These are phyloP conservation scores for Pichia sp. DNA, from an alignment of 1,139 yeast genomes.

Conservation along the genomic window DNA sequence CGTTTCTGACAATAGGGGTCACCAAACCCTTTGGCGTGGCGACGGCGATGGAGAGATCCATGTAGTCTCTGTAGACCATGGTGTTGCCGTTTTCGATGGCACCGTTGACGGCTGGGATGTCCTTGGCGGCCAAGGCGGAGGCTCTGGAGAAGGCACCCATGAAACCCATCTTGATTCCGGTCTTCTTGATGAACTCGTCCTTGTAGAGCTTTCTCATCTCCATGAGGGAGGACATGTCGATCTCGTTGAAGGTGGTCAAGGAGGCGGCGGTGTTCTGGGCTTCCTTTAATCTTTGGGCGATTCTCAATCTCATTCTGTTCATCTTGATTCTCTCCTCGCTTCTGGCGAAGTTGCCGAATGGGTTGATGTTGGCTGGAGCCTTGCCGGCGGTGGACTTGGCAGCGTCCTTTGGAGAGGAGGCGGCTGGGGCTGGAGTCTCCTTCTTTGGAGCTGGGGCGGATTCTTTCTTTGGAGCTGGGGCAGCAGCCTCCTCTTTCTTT, in stretches of 20 bases:
- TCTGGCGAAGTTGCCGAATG: constrained; percentile 68
- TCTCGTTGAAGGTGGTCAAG: constrained; percentile 95
- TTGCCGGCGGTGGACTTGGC: constrained; percentile 29
- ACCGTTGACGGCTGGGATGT: constrained; percentile 92
- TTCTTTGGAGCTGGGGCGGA: constrained; percentile 19
- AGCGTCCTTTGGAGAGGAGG: constrained; percentile 29
- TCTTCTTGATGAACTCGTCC: constrained; percentile 92
- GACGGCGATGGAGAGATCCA: constrained; percentile 93
- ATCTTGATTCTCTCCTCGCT: constrained; percentile 90
- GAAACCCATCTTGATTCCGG: constrained; percentile 94
- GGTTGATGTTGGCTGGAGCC: constrained; percentile 37
- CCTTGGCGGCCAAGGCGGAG: constrained; percentile 87
- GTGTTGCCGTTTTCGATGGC: constrained; percentile 91
- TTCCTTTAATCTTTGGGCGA: constrained; percentile 98
- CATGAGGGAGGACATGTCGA: constrained; percentile 89
- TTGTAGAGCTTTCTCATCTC: constrained; percentile 95
- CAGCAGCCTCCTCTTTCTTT: constrained; percentile 36
- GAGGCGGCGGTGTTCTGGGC: constrained; percentile 99
- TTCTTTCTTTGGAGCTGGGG: constrained; percentile 34
- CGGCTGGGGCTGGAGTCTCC: constrained; percentile 18
- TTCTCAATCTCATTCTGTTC: constrained; percentile 99
- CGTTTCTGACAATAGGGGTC: constrained; percentile 97
- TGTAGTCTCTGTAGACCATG: constrained; percentile 92
- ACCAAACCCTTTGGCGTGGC: constrained; percentile 99
- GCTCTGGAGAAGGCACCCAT: constrained; percentile 99